Base-by-base conservation (phyloP, 345 rosid genomes). In the Syzygium jambos region DNA sequence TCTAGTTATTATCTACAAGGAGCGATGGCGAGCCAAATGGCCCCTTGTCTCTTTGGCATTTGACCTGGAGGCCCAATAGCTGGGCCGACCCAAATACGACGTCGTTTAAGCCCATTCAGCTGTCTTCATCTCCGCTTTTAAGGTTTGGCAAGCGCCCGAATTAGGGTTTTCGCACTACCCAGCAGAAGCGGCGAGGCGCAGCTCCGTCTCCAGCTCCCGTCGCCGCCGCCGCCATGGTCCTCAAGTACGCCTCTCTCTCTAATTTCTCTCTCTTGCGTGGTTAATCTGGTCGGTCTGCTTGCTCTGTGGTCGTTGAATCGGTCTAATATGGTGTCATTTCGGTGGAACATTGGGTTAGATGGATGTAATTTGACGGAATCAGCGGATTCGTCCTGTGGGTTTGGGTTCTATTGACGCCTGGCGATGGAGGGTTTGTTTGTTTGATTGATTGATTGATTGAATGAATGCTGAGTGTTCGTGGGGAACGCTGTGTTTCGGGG, bases 191-290 rank as follows among this genome's bases (percentile, higher is more conserved):
- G 65, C 65, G 65, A 57, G 65, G 29, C 65, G 27, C 29, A 59
- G 1, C 65, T 27, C 65, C 30, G 27, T 27, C 65, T 11, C 65
- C 65, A 59, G 46, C 46, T 43, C 46, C 65, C 65, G 11, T 13
- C 65, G 23, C 63, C 63, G 46, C 43, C 78, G 78, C 87, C 78
- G 57, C 91, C 89, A 92, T 92, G 94, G 94, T 92, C 90, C 93
- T 92, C 87, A 92, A 92, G 94, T 92, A 88, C 23, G 89, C 11
- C 34, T 27, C 54, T 30, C 9, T 38, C 1, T 25, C 19, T 78
- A 7, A 4, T 78, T 55, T 21, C 56, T 65, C 68, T 84, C 19
- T 41, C 13, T 17, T 19, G 29, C 25, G 3, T 16, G 29, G 11
- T 73, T 51, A 22, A 25, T 30, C 22, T 46, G 52, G 29, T 55